Conservation (phyloP, 805 yeast genomes). For the Yamadazyma tumulicola region DNA sequence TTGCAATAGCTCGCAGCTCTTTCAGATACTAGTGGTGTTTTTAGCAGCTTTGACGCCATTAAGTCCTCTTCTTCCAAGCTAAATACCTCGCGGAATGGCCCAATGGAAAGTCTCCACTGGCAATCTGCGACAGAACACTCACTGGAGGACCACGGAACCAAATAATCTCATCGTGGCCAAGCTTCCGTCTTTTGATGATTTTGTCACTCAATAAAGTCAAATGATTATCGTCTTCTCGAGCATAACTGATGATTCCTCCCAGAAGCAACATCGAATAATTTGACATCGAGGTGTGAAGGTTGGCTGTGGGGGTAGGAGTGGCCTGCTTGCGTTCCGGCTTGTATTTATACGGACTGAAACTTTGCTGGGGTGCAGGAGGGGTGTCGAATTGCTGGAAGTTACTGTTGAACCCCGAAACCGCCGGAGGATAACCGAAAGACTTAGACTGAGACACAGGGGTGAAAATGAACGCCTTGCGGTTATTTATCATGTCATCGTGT, state of each 20-base stretch:
- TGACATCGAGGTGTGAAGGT: slow-evolving; percentile 29
- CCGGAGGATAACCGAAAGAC: slow-evolving; percentile 8
- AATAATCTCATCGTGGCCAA: slow-evolving; percentile 29
- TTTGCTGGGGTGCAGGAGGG: slow-evolving; percentile 1
- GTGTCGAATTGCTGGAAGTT: neutral
- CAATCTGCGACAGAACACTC: slow-evolving; percentile 20
- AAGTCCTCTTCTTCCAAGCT: slow-evolving; percentile 52
- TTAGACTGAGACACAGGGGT: slow-evolving; percentile 44
- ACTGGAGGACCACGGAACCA: slow-evolving; percentile 73
- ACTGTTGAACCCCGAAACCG: slow-evolving; percentile 5
- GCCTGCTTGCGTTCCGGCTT: slow-evolving; percentile 8
- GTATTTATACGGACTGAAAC: slow-evolving; percentile 7
- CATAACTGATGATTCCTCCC: slow-evolving; percentile 39
- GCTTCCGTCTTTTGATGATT: slow-evolving; percentile 23
- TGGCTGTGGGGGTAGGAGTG: slow-evolving; percentile 8
- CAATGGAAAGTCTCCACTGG: slow-evolving; percentile 29
- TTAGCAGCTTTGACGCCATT: neutral
- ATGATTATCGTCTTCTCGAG: slow-evolving; percentile 17
- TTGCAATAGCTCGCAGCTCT: too few relatives aligned
- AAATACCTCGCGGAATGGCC: slow-evolving; percentile 77
- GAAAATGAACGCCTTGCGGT: slow-evolving; percentile 39
- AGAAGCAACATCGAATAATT: slow-evolving; percentile 32
- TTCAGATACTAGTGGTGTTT: neutral
- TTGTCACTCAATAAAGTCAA: slow-evolving; percentile 19
- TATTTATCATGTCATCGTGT: slow-evolving; percentile 32